Conservation (phyloP, 129 eudicot species). For the Smallanthus sonchifolius region DNA sequence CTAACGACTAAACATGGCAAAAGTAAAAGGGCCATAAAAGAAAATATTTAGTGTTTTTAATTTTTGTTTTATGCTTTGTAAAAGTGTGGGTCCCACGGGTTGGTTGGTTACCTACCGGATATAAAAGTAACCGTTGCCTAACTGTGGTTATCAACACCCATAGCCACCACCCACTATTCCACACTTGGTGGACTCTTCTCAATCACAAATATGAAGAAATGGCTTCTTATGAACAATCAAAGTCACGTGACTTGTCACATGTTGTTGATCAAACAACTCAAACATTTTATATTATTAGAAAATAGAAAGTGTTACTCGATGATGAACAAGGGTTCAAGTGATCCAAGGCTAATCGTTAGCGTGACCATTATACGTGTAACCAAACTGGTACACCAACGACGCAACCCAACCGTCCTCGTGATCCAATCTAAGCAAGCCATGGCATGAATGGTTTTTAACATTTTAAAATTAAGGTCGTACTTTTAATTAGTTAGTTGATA, state of each 20-base stretch:
- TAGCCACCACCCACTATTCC: conserved; percentile 29
- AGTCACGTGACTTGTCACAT: background rate
- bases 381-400: background rate
- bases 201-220: background rate
- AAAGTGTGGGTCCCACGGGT: conserved; percentile 25
- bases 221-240: background rate
- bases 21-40: background rate
- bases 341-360: conserved; percentile 4
- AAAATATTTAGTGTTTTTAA: background rate
- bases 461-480: background rate
- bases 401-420: background rate
- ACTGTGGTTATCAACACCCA: conserved; percentile 6
- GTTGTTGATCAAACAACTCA: background rate
- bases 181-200: conserved; percentile 19
- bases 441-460: background rate
- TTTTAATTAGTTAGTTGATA: background rate
- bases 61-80: background rate
- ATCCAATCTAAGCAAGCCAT: background rate
- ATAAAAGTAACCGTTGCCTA: conserved; percentile 23
- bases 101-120: conserved; percentile 45
- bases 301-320: background rate
- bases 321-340: background rate
- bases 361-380: background rate
- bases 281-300: background rate
- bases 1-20: background rate